Evolutionary conservation across 148 eudicot genomes (phyloP), one percentile per base, ranked within the genome.

Genomic region (Camellia lanceoleosa): DNA sequence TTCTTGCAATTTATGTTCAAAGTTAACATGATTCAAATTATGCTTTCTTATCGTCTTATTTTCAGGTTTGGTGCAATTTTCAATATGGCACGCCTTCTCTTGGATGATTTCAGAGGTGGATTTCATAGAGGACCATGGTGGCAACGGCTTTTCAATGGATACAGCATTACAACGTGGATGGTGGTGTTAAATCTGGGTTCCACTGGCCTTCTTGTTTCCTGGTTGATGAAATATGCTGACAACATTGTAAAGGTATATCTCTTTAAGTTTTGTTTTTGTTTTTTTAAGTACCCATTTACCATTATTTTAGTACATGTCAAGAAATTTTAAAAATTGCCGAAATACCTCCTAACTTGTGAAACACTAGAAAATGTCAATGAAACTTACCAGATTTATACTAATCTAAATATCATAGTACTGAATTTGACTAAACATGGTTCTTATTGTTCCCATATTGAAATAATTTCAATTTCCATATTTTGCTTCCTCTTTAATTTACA

Each of bases 171-270:
- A 81, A 96, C 99, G 58, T 96, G 99, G 97, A 65, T 96, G 85
- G 99, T 94, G 79, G 99, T 96, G 81, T 85, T 94, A 43, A 96
- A 96, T 88, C 86, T 96, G 82, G 99, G 99, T 18, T 94, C 98
- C 30, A 93, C 99, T 66, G 99, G 98, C 55, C 82, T 96, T 75
- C 83, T 96, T 62, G 98, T 96, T 81, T 96, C 99, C 69, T 96
- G 99, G 99, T 85, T 96, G 61, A 96, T 96, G 99, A 96, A 96
- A 88, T 90, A 94, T 87, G 98, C 99, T 1, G 99, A 96, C 87
- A 94, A 94, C 74, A 92, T 92, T 73, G 93, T 94, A 51, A 94
- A 94, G 98, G 98, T 94, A 85, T 9, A 0, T 67, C 67, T 60
- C 76, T 56, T 73, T 4, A 47, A 20, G 10, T n/a, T 70, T 47